Evolutionary conservation across 1,284 basidiomycete species (phyloP), one percentile per base, ranked within the genome.

Genomic region (Schizophyllum commune): DNA sequence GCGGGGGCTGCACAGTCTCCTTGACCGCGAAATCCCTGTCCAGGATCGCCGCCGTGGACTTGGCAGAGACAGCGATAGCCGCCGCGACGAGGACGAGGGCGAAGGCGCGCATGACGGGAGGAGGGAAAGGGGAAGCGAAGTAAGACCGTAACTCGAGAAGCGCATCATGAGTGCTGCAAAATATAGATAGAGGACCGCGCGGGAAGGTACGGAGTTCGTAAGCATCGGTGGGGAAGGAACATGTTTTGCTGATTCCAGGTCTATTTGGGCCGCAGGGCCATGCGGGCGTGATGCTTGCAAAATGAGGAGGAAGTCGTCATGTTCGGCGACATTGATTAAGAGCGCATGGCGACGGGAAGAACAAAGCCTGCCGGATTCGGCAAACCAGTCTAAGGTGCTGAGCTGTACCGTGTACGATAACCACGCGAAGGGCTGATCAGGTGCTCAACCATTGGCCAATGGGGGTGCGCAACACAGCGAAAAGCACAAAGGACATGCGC

Each of bases 1-100:
- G 84, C 34, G 77, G 71, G 3, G 64, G 39, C 3, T 47, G 4
- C 62, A 84, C 69, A 61, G 68, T 72, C 65, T 80, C 77, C 68
- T 80, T 80, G 66, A 80, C 65, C 62, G 60, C 61, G 22, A 61
- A 58, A 11, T 58, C 54, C 17, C 52, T 33, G 34, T 64, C 55
- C 58, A 19, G 56, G 19, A 57, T 58, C 13, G 60, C n/a, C 20
- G 27, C 53, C 20, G 20, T 11, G 53, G 20, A 13, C 11, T 13
- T 13, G 11, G 27, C 53, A 3, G 27, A 11, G 20, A 19, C 53
- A 19, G 20, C 19, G 13, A 13, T 20, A 13, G 53, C 53, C 53
- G 19, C 53, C 11, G 27, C 20, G n/a, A 55, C 20, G 53, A 55
- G 27, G 53, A 21, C 53, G 53, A 55, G 53, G 53, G 27, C 53